Percentiles rank a stretch among this genome's conserved stretches.
phyloP scores from a whole-genome alignment of 768 basidiomycete genomes.

The Boletus sensibilis region DNA sequence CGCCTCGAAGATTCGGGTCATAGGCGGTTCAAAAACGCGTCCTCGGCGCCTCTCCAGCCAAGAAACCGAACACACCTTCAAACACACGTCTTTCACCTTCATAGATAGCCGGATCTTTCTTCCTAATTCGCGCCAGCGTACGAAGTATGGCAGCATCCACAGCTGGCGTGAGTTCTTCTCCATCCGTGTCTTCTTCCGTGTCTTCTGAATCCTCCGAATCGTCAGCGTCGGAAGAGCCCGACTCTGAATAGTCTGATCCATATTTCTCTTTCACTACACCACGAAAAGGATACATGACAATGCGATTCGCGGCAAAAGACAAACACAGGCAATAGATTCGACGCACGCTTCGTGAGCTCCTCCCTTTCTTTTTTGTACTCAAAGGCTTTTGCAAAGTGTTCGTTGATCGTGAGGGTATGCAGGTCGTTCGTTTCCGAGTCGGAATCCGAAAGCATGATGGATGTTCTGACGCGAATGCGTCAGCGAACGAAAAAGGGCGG shows the following conservation, averaged over 20 bases:
- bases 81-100: constrained; percentile 68
- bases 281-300: neutral
- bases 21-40: neutral
- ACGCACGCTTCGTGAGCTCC: constrained; percentile 74
- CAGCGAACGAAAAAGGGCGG: neutral
- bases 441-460: constrained; percentile 47
- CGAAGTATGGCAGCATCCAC: constrained; percentile 93
- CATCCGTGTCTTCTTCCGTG: constrained; percentile 91
- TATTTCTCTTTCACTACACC: constrained; percentile 81
- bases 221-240: constrained; percentile 24
- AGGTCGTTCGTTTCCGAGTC: constrained; percentile 46
- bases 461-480: neutral
- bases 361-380: constrained; percentile 82
- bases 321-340: neutral
- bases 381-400: constrained; percentile 79
- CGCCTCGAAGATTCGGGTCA: neutral
- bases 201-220: constrained; percentile 61
- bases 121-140: constrained; percentile 81
- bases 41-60: neutral
- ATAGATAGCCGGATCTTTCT: constrained; percentile 85
- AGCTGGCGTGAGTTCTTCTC: constrained; percentile 89
- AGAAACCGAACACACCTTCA: constrained; percentile 53
- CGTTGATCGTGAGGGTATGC: constrained; percentile 64
- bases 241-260: constrained; percentile 61
- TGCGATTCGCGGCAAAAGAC: neutral